Percentiles rank a stretch among this genome's conserved stretches.
Evolutionary conservation across 768 basidiomycete species (phyloP).

Genomic region (Heimioporus sp.): DNA sequence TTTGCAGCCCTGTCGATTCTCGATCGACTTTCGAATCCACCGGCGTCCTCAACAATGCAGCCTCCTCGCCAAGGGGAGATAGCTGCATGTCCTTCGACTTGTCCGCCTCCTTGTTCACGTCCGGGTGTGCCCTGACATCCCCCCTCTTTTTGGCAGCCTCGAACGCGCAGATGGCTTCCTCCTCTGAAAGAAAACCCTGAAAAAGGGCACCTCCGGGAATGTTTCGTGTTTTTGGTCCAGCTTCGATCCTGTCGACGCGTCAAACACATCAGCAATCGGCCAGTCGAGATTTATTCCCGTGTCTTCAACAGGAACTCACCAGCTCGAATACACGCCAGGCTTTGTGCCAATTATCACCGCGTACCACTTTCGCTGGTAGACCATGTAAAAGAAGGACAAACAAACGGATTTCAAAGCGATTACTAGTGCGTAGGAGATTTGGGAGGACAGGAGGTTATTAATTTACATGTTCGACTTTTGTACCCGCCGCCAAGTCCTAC

Average conservation of each 20-base stretch:
- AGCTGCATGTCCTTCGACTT: constrained; percentile 7
- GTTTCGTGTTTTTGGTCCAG: constrained; percentile 40
- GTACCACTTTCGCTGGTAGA: constrained; percentile 24
- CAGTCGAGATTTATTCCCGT: constrained; percentile 27
- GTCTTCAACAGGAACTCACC: constrained; percentile 16
- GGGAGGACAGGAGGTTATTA: constrained; percentile 23
- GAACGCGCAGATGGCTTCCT: constrained; percentile 38
- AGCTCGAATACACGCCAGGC: constrained; percentile 30
- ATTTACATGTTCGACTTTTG: constrained; percentile 21
- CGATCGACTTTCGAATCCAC: background rate
- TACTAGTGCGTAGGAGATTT: background rate
- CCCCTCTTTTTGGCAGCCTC: constrained; percentile 28
- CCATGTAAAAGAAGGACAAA: constrained; percentile 6
- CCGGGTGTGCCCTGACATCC: constrained; percentile 22
- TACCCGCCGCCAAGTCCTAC: background rate
- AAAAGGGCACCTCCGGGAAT: constrained; percentile 41
- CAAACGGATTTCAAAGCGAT: background rate
- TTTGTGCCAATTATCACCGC: constrained; percentile 27
- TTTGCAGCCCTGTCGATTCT: background rate
- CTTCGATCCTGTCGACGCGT: constrained; percentile 42
- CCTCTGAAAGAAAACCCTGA: constrained; percentile 43
- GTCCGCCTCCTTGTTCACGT: background rate
- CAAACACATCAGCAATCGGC: constrained; percentile 4
- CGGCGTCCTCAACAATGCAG: constrained; percentile 17
- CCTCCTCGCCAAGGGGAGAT: constrained; percentile 18